Evolutionary conservation across 169 alveolate species (phyloP), one percentile per base, ranked within the genome.

Genomic region (Theileria orientalis): DNA sequence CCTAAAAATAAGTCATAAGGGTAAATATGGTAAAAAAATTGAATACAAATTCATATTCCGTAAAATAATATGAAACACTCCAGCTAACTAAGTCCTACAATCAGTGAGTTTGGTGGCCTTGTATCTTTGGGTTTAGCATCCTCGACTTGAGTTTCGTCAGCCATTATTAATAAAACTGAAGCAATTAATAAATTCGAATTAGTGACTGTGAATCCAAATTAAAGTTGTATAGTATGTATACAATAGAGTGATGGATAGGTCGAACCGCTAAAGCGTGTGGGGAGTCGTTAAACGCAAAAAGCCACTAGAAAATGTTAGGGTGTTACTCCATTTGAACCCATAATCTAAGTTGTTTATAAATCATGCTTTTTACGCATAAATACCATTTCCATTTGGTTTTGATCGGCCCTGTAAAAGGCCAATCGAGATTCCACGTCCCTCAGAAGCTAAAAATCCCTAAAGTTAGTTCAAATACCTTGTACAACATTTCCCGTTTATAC

Each of bases 371-470:
- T 9, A n/a, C 14, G 37, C 5, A 14, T 27, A 35, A 73, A 0
- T 3, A 82, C 85, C 84, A 82, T 47, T 33, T 82, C 83, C 73
- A 82, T 59, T 62, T 82, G 82, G 47, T 76, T 74, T 47, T 59
- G 46, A 59, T 82, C 89, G 16, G 89, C 89, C 52, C 85, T 72
- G 75, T 82, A 82, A 29, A 82, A 82, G 0, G 89, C 89, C 29
- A 82, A 23, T 19, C 69, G 69, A 27, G 89, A 72, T 67, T 82
- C 89, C 35, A 77, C 89, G n/a, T 82, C 89, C 60, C 59, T 72
- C 37, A 82, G 79, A 7, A 73, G 76, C 89, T 82, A 64, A 2
- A 46, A 11, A 52, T 6, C 0, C 5, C 19, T 25, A 1, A 7
- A n/a, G 51, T 40, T 19, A 8, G 33, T 14, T 21, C 7, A 16